A percentile compares a stretch with the other conserved stretches of the same genome.
Conservation (phyloP, 1,284 basidiomycete species). For the Pascua guehoae region DNA sequence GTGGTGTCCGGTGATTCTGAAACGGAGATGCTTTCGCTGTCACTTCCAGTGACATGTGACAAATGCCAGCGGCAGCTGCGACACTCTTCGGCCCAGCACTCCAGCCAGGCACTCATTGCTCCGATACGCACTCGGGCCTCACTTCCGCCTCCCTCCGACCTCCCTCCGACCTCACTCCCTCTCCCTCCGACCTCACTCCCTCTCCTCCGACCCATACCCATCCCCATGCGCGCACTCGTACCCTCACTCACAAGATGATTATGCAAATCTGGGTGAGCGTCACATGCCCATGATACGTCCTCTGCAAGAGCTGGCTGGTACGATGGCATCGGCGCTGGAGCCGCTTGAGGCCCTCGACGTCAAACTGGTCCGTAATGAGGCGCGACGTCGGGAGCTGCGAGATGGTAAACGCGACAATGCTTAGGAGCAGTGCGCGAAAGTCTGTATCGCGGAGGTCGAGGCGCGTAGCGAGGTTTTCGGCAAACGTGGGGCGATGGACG, state of each 20-base stretch:
- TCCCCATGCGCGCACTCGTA: no score
- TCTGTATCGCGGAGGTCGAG: slow-evolving; percentile 44
- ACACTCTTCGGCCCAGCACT: no score
- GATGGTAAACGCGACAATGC: slow-evolving; percentile 48
- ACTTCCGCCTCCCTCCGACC: no score
- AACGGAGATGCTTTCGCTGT: no score
- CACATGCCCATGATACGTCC: slow-evolving; percentile 42
- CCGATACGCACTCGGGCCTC: no score
- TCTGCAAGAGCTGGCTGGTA: slow-evolving; percentile 40
- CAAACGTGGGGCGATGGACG: slow-evolving; percentile 48
- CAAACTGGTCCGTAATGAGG: slow-evolving; percentile 41
- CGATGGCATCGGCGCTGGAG: slow-evolving; percentile 45
- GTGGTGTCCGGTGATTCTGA: background rate
- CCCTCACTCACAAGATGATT: slow-evolving; percentile 41
- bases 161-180: no score
- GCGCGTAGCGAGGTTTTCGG: slow-evolving; percentile 42
- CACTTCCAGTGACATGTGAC: no score
- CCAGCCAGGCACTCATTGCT: no score
- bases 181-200: no score
- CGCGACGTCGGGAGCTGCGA: slow-evolving; percentile 45
- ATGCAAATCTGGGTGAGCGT: slow-evolving; percentile 45
- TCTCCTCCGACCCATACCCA: no score
- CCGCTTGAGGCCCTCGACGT: slow-evolving; percentile 44
- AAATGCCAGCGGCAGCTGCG: no score
- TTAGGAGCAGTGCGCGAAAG: slow-evolving; percentile 45